Evolutionary conservation across 1,284 basidiomycete species (phyloP).

Genomic region (Malassezia pachydermatis): DNA sequence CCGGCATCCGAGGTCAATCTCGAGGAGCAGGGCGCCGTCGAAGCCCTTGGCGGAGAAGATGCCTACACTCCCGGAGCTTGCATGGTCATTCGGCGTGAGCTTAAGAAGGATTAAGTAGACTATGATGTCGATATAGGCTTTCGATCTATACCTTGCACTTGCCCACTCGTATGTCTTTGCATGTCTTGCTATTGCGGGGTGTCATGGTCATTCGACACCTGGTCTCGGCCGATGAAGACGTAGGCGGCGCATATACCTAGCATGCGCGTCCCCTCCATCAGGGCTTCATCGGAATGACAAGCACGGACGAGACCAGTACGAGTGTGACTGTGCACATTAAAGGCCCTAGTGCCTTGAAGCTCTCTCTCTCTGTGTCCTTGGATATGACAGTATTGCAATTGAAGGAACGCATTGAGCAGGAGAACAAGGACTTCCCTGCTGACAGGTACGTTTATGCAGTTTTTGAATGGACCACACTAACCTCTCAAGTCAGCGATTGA

Average conservation of each 20-base stretch:
- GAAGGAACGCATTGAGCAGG: conserved; percentile 36
- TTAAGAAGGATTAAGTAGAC: conserved; percentile 41
- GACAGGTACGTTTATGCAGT: conserved; percentile 20
- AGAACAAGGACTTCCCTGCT: conserved; percentile 38
- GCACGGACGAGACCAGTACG: conserved; percentile 18
- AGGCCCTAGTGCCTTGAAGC: conserved; percentile 41
- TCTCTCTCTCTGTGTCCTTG: conserved; percentile 25
- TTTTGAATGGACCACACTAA: not conserved
- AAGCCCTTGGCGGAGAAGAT: conserved; percentile 44
- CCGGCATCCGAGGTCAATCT: conserved; percentile 28
- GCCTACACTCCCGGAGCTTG: conserved; percentile 31
- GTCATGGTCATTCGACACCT: not conserved
- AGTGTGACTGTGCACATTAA: conserved; percentile 40
- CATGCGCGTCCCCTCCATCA: not conserved
- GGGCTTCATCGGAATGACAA: conserved; percentile 5
- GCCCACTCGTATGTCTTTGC: too few relatives aligned
- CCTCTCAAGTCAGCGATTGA: conserved; percentile 28
- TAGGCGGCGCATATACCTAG: not conserved
- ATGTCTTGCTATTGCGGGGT: too few relatives aligned
- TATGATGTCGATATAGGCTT: too few relatives aligned
- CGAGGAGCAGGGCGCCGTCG: conserved; percentile 26
- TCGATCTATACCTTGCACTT: too few relatives aligned
- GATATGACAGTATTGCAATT: conserved; percentile 37
- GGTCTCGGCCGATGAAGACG: not conserved
- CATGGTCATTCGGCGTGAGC: conserved; percentile 43